phyloP scores from a whole-genome alignment of 2,329 filamentous ascomycete species.

The Neobulgaria alba region DNA sequence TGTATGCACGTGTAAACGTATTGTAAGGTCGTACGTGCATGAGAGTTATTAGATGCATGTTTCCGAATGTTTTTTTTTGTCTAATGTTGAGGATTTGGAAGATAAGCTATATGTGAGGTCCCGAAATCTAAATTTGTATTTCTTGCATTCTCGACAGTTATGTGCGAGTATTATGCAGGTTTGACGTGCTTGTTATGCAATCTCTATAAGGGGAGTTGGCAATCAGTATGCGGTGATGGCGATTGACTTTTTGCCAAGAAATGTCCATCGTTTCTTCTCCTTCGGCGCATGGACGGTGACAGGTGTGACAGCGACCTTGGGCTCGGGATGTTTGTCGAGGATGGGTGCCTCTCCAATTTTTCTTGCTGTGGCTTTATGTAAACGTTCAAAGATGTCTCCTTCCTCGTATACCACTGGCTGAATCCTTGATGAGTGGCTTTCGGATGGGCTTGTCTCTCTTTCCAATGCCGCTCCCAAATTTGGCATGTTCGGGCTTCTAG shows the following conservation, averaged over 20 bases:
- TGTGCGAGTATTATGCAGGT: slow-evolving; percentile 1
- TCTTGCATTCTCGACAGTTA: too few species aligned
- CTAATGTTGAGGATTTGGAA: too few species aligned
- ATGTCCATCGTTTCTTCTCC: slow-evolving; percentile 19
- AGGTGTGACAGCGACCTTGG: slow-evolving; percentile 1
- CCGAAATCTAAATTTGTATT: too few species aligned
- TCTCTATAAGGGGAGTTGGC: background rate
- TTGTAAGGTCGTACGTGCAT: too few species aligned
- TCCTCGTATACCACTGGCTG: slow-evolving; percentile 20
- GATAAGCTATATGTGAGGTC: too few species aligned
- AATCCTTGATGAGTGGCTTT: slow-evolving; percentile 10
- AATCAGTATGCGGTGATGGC: slow-evolving; percentile 13
- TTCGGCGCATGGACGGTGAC: slow-evolving; percentile 5
- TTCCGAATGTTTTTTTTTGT: too few species aligned
- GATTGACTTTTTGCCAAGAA: slow-evolving; percentile 19
- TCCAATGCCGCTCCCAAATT: background rate
- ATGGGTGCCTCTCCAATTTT: slow-evolving; percentile 28
- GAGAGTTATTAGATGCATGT: too few species aligned
- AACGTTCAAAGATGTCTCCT: slow-evolving; percentile 23
- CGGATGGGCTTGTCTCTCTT: background rate
- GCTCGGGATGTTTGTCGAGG: slow-evolving; percentile 12
- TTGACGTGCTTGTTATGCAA: too few species aligned
- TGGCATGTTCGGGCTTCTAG: background rate
- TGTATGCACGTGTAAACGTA: too few species aligned
- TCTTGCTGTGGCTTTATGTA: slow-evolving; percentile 27